Evolutionary conservation across 106 monocot species (phyloP).

Genomic region (Iris macrosiphon): DNA sequence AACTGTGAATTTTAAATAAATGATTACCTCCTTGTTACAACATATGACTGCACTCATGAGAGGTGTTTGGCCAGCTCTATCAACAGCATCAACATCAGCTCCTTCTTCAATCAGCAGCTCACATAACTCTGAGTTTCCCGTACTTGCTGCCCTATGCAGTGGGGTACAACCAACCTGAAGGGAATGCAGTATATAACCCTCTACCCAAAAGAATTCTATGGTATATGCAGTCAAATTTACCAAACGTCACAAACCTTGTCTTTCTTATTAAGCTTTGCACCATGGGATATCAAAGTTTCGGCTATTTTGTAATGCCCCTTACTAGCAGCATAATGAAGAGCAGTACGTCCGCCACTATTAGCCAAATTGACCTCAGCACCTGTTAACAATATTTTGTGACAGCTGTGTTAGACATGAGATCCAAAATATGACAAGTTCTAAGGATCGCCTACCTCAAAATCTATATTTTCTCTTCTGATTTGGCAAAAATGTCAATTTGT

Average conservation of each 20-base stretch:
- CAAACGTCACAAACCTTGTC: conserved; percentile 46
- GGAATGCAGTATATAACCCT: conserved; percentile 1
- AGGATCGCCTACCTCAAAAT: not conserved
- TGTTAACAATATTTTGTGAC: conserved; percentile 9
- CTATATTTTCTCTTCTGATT: not conserved
- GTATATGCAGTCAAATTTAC: not conserved
- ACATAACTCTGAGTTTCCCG: conserved; percentile 71
- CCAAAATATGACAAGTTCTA: not conserved
- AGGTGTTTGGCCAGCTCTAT: conserved; percentile 79
- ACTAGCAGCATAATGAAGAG: conserved; percentile 98
- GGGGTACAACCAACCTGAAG: conserved; percentile 86
- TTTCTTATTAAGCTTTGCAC: conserved; percentile 80
- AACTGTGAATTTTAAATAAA: no score
- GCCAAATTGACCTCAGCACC: conserved; percentile 71
- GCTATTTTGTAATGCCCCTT: conserved; percentile 87
- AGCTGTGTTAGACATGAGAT: not conserved
- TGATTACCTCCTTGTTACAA: conserved; percentile 78
- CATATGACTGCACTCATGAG: conserved; percentile 86
- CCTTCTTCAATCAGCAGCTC: conserved; percentile 97
- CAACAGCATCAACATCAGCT: conserved; percentile 73
- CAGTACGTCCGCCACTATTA: conserved; percentile 80
- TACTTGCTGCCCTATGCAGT: conserved; percentile 86
- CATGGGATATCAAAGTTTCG: conserved; percentile 63
- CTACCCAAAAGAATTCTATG: not conserved
- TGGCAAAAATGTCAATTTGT: no score